Evolutionary conservation across 495 filamentous ascomycete species (phyloP).

Genomic region (Aspergillus indologenus): DNA sequence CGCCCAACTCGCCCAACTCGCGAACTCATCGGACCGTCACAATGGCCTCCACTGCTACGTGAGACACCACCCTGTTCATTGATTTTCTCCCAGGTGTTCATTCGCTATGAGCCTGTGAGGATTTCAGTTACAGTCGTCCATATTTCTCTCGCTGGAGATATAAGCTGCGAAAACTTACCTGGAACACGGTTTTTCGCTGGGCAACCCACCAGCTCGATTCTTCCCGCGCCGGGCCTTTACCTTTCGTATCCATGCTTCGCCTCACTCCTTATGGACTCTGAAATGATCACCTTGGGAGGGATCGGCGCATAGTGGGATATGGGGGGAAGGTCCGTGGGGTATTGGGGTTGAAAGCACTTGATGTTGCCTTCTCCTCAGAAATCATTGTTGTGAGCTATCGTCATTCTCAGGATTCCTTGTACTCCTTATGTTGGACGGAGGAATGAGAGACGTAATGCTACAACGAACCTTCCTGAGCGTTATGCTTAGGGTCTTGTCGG

Average conservation of each 20-base stretch:
- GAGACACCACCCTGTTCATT: conserved; percentile 45
- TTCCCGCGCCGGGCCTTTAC: conserved; percentile 52
- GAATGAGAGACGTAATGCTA: conserved; percentile 36
- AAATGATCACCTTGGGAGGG: conserved; percentile 32
- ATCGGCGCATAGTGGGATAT: conserved; percentile 40
- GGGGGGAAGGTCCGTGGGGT: conserved; percentile 57
- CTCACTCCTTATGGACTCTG: neutral
- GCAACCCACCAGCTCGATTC: conserved; percentile 84
- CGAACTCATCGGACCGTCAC: conserved; percentile 43
- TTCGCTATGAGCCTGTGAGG: conserved; percentile 50
- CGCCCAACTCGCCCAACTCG: conserved; percentile 40
- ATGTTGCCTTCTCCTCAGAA: conserved; percentile 75
- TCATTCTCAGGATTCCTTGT: conserved; percentile 13
- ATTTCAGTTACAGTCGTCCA: conserved; percentile 66
- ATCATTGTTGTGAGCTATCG: conserved; percentile 62
- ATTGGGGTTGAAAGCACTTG: conserved; percentile 69
- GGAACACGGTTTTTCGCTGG: conserved; percentile 34
- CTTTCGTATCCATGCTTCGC: conserved; percentile 15
- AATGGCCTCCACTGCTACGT: conserved; percentile 59
- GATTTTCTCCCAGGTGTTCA: conserved; percentile 32
- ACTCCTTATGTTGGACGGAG: conserved; percentile 18
- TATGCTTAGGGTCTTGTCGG: conserved; percentile 75
- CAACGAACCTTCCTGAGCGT: conserved; percentile 57
- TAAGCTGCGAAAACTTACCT: conserved; percentile 39
- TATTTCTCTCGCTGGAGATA: conserved; percentile 67